phyloP scores from a whole-genome alignment of 2,329 filamentous ascomycete genomes.

The Tetracladium maxilliforme region DNA sequence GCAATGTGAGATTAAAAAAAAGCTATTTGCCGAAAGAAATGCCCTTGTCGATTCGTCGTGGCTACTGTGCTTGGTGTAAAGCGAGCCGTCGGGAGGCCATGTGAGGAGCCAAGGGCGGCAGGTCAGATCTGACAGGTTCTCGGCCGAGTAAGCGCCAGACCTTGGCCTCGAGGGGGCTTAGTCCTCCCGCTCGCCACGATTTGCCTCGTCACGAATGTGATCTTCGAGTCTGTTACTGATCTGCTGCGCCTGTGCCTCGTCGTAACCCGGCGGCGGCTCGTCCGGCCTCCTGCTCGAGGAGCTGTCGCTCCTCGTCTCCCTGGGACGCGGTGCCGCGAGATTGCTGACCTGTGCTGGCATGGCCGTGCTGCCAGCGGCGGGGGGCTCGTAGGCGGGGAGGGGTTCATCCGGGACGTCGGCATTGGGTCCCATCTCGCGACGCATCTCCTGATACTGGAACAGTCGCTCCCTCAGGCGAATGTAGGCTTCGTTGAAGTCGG shows the following conservation, averaged over 20 bases:
- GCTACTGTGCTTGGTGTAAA: no score
- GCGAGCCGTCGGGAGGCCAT: no score
- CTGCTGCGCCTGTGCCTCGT: constrained; percentile 71
- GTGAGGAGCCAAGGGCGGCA: no score
- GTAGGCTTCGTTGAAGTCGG: constrained; percentile 73
- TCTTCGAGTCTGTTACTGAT: constrained; percentile 22
- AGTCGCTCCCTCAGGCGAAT: constrained; percentile 75
- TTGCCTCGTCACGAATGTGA: constrained; percentile 1
- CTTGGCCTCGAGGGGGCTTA: no score
- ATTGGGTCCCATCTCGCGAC: constrained; percentile 48
- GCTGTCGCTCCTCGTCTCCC: constrained; percentile 15
- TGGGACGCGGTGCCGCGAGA: constrained; percentile 7
- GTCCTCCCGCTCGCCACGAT: constrained; percentile 1
- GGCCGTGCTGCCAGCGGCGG: constrained; percentile 15
- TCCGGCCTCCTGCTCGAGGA: constrained; percentile 21
- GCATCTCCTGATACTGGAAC: constrained; percentile 64
- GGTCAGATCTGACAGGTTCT: no score
- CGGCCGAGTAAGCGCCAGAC: no score
- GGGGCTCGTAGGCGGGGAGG: constrained; percentile 71
- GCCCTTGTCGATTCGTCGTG: no score
- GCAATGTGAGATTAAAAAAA: no score
- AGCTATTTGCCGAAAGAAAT: no score
- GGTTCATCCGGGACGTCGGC: constrained; percentile 68
- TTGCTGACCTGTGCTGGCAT: constrained; percentile 7
- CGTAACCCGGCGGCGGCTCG: constrained; percentile 83